Conservation (phyloP, 495 filamentous ascomycete genomes). For the Chaetomium tenue region DNA sequence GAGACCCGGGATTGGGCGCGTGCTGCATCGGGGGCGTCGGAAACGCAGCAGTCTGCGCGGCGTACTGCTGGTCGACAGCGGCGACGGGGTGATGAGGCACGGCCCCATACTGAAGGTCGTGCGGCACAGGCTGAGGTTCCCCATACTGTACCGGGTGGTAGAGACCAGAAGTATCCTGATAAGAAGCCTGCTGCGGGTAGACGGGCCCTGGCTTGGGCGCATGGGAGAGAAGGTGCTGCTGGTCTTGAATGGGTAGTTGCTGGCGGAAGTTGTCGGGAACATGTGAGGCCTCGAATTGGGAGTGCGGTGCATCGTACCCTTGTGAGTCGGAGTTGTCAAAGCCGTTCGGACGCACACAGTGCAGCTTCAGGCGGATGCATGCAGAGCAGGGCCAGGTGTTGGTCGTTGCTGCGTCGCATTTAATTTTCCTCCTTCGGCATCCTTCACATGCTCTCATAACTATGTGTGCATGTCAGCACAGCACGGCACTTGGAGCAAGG, state of each 20-base stretch:
- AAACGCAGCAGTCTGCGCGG: conserved; percentile 46
- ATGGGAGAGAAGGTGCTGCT: conserved; percentile 39
- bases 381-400: conserved; percentile 98
- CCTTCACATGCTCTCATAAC: conserved; percentile 99
- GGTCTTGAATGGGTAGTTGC: conserved; percentile 48
- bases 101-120: conserved; percentile 50
- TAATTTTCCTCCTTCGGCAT: conserved; percentile 86
- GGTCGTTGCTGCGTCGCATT: conserved; percentile 96
- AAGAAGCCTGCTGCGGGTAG: conserved; percentile 42
- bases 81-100: conserved; percentile 48
- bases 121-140: conserved; percentile 44
- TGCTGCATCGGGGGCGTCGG: conserved; percentile 54
- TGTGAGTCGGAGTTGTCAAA: conserved; percentile 66
- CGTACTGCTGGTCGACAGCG: conserved; percentile 53
- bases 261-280: conserved; percentile 58
- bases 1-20: conserved; percentile 44
- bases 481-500: not conserved
- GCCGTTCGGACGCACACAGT: conserved; percentile 88
- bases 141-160: conserved; percentile 49
- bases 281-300: conserved; percentile 45
- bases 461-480: conserved; percentile 43
- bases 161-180: conserved; percentile 41
- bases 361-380: conserved; percentile 86
- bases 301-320: conserved; percentile 47
- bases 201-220: conserved; percentile 39